phyloP scores from a whole-genome alignment of 768 basidiomycete genomes.

The Auricularia sp. region DNA sequence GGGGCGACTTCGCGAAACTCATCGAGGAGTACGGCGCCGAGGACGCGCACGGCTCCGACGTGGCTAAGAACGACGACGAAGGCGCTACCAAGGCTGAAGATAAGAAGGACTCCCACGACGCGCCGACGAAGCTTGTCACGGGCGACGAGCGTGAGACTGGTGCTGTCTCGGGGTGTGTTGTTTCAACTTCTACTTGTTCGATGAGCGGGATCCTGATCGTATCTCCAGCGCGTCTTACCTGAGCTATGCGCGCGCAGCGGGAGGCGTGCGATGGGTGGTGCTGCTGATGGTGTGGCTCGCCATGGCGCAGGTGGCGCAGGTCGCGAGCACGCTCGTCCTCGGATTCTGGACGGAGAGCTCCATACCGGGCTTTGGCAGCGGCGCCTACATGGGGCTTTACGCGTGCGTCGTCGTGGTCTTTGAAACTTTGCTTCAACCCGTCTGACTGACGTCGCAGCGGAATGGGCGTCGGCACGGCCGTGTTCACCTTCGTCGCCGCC shows the following conservation, averaged over 20 bases:
- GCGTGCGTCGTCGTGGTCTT: conserved; percentile 10
- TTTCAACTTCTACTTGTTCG: too few species aligned
- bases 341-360: conserved; percentile 61
- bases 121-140: neutral
- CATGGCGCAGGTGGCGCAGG: conserved; percentile 41
- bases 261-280: conserved; percentile 36
- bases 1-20: conserved; percentile 36
- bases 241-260: conserved; percentile 37
- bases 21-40: conserved; percentile 50
- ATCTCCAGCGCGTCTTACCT: conserved; percentile 28
- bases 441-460: neutral
- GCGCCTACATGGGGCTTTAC: conserved; percentile 56
- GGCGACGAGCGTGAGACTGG: conserved; percentile 49
- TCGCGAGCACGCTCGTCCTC: conserved; percentile 57
- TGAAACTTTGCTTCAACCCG: neutral
- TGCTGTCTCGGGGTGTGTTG: conserved; percentile 29
- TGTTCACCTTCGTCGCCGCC: conserved; percentile 10
- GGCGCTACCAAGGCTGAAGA: conserved; percentile 12
- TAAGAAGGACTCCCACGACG: conserved; percentile 10
- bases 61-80: conserved; percentile 12
- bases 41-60: conserved; percentile 9
- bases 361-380: conserved; percentile 46
- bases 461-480: neutral
- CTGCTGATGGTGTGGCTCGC: conserved; percentile 34
- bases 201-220: too few species aligned